These are phyloP conservation scores for Geotrichum histeridarum DNA, from an alignment of 1,139 yeast genomes.

Conservation along the genomic window DNA sequence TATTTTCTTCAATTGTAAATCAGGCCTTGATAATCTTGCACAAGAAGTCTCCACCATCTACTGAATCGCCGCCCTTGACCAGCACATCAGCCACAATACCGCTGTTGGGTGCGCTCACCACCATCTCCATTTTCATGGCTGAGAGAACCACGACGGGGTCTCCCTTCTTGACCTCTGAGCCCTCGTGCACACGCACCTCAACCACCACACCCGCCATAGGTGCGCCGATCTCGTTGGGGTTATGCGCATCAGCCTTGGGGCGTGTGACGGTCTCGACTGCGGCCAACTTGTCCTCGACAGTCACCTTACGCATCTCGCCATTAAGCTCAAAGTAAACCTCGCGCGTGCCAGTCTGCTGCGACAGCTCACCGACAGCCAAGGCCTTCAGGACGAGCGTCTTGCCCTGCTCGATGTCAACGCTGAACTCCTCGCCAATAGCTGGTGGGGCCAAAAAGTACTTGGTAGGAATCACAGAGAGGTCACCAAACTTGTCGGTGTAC, in stretches of 20 bases:
- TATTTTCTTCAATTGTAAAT: not conserved
- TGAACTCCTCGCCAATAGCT: constrained; percentile 78
- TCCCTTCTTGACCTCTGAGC: constrained; percentile 89
- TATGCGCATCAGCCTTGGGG: constrained; percentile 81
- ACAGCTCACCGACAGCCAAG: constrained; percentile 87
- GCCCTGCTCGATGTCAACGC: constrained; percentile 90
- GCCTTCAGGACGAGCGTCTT: constrained; percentile 86
- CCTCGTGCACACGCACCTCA: constrained; percentile 85
- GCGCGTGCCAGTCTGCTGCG: constrained; percentile 79
- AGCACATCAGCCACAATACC: constrained; percentile 75
- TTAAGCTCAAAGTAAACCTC: constrained; percentile 97
- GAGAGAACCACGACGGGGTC: constrained; percentile 90
- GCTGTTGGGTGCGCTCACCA: constrained; percentile 82
- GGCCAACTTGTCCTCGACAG: constrained; percentile 82
- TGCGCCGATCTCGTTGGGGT: constrained; percentile 92
- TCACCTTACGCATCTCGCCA: constrained; percentile 95
- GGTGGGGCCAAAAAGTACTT: constrained; percentile 84
- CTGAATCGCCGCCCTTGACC: constrained; percentile 88
- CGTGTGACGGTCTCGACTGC: constrained; percentile 80
- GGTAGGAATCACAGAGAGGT: constrained; percentile 89
- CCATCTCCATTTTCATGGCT: constrained; percentile 99
- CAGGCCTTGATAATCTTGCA: constrained; percentile 39
- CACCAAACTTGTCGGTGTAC: constrained; percentile 75
- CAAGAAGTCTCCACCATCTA: constrained; percentile 84
- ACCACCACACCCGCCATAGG: constrained; percentile 99